Base-by-base conservation (phyloP, 495 filamentous ascomycete genomes). In the Aspergillus leporis region DNA sequence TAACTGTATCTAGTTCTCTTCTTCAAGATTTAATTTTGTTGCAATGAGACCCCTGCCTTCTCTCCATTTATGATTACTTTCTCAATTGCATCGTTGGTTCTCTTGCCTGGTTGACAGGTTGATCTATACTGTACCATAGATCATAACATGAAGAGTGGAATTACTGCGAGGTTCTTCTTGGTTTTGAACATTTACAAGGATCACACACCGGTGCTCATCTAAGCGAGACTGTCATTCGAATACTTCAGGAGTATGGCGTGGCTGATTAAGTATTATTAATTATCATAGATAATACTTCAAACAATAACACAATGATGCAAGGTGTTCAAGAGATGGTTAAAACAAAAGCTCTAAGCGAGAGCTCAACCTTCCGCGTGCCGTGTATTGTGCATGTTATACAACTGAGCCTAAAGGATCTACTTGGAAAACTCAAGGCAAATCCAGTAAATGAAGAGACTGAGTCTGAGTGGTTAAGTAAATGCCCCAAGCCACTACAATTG, bases 331-430 rank as follows among this genome's bases (percentile, higher is more conserved):
- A 57, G 3, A 28, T 43, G n/a, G 23, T 61, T 8, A 0, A 64
- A 28, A 28, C 52, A 22, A 50, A 61, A 23, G 32, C 43, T 25
- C 14, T 61, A 13, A 12, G n/a, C 30, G 48, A 62, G 21, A 9
- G 16, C 1, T 34, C 18, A 6, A 48, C 61, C 43, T 19, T 56
- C 13, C 46, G 41, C 5, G 46, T 64, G 10, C 56, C 56, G 22
- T 65, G 41, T 45, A 41, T 68, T 40, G 58, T 51, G 1, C 34
- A 68, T 60, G 48, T 68, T 30, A 65, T 68, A n/a, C 55, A 68
- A 40, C 55, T 68, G 4, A 65, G 62, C 38, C 43, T 63, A 9
- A 60, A 61, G 2, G 9, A 65, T 4, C 58, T 68, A 16, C 55
- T 68, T 34, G 47, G 52, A n/a, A 13, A 53, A 4, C 57, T 68